A percentile compares a stretch with the other conserved stretches of the same genome.
These are phyloP conservation scores for Helichrysum umbraculigerum DNA, from an alignment of 129 eudicot genomes.

Conservation along the genomic window DNA sequence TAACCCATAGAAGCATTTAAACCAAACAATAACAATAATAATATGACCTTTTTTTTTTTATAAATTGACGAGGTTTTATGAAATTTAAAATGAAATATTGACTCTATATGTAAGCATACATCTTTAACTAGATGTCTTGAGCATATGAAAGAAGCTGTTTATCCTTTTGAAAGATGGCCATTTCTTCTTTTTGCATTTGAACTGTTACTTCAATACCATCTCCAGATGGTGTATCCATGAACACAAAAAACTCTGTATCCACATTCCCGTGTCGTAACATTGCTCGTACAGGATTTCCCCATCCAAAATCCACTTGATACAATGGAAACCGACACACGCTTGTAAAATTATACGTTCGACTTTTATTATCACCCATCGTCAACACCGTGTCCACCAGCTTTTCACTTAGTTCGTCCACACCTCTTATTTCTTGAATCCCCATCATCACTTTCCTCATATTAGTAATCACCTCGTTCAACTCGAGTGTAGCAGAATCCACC, in stretches of 20 bases:
- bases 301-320: slow-evolving; percentile 14
- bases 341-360: not conserved
- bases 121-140: not conserved
- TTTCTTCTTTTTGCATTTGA: slow-evolving; percentile 7
- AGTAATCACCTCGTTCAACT: not conserved
- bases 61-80: too few species aligned
- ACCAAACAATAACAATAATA: too few species aligned
- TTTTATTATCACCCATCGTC: not conserved
- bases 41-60: too few species aligned
- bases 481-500: not conserved
- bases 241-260: not conserved
- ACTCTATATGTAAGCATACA: too few species aligned
- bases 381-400: not conserved
- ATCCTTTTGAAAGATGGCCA: slow-evolving; percentile 3
- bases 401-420: not conserved
- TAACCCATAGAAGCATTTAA: too few species aligned
- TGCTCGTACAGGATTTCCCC: slow-evolving; percentile 1
- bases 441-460: not conserved
- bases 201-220: slow-evolving; percentile 12
- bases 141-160: not conserved
- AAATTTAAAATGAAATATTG: too few species aligned
- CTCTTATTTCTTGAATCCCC: not conserved
- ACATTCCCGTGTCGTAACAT: not conserved
- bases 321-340: not conserved
- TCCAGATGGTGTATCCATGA: slow-evolving; percentile 3